phyloP scores from a whole-genome alignment of 2,329 filamentous ascomycete species.

The Neofusicoccum cordaticola region DNA sequence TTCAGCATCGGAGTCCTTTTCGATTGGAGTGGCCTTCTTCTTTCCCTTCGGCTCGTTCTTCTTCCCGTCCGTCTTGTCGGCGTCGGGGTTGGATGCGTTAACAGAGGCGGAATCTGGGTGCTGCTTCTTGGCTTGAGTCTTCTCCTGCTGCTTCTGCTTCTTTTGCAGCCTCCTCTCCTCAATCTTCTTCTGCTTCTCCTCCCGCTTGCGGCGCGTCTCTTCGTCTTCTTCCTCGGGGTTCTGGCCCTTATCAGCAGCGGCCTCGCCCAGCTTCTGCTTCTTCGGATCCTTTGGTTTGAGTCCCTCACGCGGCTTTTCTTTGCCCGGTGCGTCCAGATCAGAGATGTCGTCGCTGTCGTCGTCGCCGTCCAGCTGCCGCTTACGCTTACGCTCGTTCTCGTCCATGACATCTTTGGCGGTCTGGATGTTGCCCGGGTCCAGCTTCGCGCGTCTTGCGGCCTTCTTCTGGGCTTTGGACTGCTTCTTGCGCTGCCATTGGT shows the following conservation, averaged over 20 bases:
- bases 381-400: constrained; percentile 76
- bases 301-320: constrained; percentile 38
- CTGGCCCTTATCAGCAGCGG: constrained; percentile 21
- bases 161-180: constrained; percentile 37
- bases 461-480: constrained; percentile 87
- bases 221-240: constrained; percentile 22
- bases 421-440: constrained; percentile 87
- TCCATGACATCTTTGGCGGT: constrained; percentile 92
- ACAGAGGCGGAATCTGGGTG: constrained; percentile 22
- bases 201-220: constrained; percentile 44
- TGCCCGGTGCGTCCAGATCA: constrained; percentile 33
- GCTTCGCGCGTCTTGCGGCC: constrained; percentile 79
- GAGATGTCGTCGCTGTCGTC: constrained; percentile 31
- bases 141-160: constrained; percentile 32
- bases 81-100: constrained; percentile 19
- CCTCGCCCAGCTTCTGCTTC: constrained; percentile 40
- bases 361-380: constrained; percentile 62
- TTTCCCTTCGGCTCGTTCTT: constrained; percentile 22
- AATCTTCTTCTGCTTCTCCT: constrained; percentile 47
- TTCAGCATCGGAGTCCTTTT: constrained; percentile 28
- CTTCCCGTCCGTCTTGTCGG: constrained; percentile 28
- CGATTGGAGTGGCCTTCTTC: constrained; percentile 25
- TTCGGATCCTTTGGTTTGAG: constrained; percentile 37
- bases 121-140: constrained; percentile 29
- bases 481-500: constrained; percentile 94